phyloP scores from a whole-genome alignment of 305 asterid genomes.

The Fraxinus platypoda region DNA sequence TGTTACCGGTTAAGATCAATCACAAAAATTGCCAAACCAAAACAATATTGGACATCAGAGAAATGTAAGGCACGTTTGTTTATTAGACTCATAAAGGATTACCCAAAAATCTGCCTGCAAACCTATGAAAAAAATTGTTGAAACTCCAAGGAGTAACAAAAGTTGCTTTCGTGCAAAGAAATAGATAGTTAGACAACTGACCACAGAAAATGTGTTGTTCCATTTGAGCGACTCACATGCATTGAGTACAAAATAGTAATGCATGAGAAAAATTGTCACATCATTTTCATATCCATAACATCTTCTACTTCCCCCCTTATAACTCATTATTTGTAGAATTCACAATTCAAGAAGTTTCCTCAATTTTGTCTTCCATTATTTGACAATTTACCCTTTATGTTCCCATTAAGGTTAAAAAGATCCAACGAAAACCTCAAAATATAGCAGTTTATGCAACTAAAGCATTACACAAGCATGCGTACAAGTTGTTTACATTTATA shows the following conservation, averaged over 20 bases:
- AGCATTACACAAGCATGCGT: neutral
- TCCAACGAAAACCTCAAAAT: neutral
- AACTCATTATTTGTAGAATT: neutral
- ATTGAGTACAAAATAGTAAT: neutral
- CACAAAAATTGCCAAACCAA: neutral
- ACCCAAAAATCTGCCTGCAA: neutral
- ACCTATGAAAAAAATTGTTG: neutral
- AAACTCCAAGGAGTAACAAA: neutral
- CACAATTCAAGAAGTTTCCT: neutral
- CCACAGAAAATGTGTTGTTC: neutral
- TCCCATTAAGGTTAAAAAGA: conserved; percentile 6
- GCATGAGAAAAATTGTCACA: neutral
- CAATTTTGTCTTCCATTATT: neutral
- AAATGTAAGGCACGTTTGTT: neutral
- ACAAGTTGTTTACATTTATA: neutral
- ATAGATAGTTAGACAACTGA: neutral
- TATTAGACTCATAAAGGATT: neutral
- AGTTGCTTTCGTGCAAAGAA: neutral
- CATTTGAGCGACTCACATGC: neutral
- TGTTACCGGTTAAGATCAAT: neutral
- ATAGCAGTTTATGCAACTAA: neutral
- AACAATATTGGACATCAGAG: neutral
- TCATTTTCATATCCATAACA: neutral
- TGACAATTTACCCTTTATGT: neutral
- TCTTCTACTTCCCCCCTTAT: neutral